Conservation (phyloP, 148 eudicot genomes). For the Mesembryanthemum crystallinum region DNA sequence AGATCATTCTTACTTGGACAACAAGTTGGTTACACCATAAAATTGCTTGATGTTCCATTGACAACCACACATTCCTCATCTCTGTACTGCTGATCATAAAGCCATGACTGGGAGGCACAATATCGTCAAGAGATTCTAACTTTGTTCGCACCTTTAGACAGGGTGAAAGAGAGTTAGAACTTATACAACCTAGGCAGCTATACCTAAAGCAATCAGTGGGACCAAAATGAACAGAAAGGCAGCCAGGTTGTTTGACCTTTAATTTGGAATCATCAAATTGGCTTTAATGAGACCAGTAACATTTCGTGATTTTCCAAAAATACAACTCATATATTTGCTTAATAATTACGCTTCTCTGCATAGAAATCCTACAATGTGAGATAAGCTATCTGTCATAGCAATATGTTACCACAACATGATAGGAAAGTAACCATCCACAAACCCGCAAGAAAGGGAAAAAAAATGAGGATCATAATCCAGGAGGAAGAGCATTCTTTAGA, state of each 20-base stretch:
- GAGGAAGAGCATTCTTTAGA: not conserved
- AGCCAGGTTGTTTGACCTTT: no score
- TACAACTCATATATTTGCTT: not conserved
- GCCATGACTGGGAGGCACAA: conserved; percentile 88
- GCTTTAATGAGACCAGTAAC: not conserved
- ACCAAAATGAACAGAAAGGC: no score
- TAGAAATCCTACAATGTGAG: not conserved
- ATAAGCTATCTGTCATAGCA: not conserved
- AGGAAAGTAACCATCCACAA: not conserved
- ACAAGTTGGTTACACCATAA: conserved; percentile 95
- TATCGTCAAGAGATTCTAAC: conserved; percentile 83
- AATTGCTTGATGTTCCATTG: conserved; percentile 97
- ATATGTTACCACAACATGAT: not conserved
- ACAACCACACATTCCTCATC: conserved; percentile 93
- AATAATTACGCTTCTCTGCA: not conserved
- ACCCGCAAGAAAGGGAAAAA: not conserved
- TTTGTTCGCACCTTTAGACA: conserved; percentile 75
- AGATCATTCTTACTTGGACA: conserved; percentile 61
- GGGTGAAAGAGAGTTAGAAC: conserved; percentile 19
- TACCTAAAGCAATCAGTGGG: conserved; percentile 15
- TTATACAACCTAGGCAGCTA: conserved; percentile 8
- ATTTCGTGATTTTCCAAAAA: not conserved
- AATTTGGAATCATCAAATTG: not conserved
- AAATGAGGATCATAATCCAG: not conserved
- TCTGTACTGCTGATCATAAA: conserved; percentile 78